These are phyloP conservation scores for Zymoseptoria tritici DNA, from an alignment of 2,329 filamentous ascomycete genomes.

Conservation along the genomic window DNA sequence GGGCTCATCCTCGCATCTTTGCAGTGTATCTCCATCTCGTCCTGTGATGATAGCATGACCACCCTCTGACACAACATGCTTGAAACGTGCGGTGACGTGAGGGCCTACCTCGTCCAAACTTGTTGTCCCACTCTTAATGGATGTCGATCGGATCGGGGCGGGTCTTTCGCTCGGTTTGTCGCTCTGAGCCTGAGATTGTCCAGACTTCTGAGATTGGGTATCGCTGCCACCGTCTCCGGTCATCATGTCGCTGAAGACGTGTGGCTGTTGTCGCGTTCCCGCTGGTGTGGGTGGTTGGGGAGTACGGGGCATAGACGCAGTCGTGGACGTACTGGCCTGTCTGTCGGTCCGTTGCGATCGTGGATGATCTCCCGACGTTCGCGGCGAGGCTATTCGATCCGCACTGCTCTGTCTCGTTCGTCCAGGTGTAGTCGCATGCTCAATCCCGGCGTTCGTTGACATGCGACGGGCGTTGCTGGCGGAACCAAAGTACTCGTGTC, in stretches of 20 bases:
- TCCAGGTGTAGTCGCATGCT: not conserved
- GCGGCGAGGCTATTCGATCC: slow-evolving; percentile 3
- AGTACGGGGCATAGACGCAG: not conserved
- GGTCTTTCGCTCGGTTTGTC: slow-evolving; percentile 19
- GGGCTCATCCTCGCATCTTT: slow-evolving; percentile 83
- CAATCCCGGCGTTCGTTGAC: slow-evolving; percentile 6
- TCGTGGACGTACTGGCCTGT: not conserved
- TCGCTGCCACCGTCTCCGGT: slow-evolving; percentile 12
- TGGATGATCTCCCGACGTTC: not conserved
- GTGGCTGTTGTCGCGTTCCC: slow-evolving; percentile 4
- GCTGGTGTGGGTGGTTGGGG: slow-evolving; percentile 1
- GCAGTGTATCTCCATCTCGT: slow-evolving; percentile 60
- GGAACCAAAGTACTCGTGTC: slow-evolving; percentile 32
- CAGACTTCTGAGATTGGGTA: not conserved
- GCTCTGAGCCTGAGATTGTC: slow-evolving; percentile 7
- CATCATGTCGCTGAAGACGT: slow-evolving; percentile 15
- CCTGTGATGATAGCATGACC: slow-evolving; percentile 81
- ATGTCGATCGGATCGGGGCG: slow-evolving; percentile 24
- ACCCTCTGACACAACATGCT: slow-evolving; percentile 65
- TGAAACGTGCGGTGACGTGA: slow-evolving; percentile 66
- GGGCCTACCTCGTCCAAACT: slow-evolving; percentile 37
- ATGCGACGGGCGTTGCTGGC: slow-evolving; percentile 15
- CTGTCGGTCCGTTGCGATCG: not conserved
- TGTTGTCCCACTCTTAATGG: slow-evolving; percentile 30
- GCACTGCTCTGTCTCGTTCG: slow-evolving; percentile 9